Evolutionary conservation across 345 rosid species (phyloP).

Genomic region (Abelmoschus esculentus): DNA sequence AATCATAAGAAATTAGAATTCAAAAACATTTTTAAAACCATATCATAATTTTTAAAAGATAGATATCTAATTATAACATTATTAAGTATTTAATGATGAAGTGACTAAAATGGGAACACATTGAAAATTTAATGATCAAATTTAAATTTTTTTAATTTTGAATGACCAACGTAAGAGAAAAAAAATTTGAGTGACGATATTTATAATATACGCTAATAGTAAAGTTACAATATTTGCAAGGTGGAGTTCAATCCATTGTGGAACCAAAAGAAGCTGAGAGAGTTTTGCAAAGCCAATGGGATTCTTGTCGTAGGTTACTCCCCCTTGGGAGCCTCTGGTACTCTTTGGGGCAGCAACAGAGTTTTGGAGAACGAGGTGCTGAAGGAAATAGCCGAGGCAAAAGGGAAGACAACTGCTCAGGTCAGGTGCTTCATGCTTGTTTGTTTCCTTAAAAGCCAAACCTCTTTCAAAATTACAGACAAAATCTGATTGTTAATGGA

Average conservation of each 20-base stretch:
- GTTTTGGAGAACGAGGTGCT: slow-evolving; percentile 55
- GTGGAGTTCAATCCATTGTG: not conserved
- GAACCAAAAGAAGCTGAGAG: slow-evolving; percentile 11
- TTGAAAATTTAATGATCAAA: no score
- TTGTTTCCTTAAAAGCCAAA: not conserved
- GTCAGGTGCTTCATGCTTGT: slow-evolving; percentile 10
- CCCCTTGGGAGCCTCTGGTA: slow-evolving; percentile 56
- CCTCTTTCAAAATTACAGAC: not conserved
- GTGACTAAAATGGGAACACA: no score
- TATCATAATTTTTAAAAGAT: no score
- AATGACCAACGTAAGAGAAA: no score
- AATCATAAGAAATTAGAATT: no score
- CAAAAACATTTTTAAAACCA: no score
- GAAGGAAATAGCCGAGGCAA: slow-evolving; percentile 50
- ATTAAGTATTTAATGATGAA: no score
- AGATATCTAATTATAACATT: no score
- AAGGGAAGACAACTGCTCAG: slow-evolving; percentile 72
- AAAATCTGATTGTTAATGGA: not conserved
- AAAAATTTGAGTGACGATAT: no score
- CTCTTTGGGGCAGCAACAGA: slow-evolving; percentile 56
- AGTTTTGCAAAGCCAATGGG: slow-evolving; percentile 48
- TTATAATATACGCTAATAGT: no score
- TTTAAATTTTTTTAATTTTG: no score
- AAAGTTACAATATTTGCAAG: not conserved
- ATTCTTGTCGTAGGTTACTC: slow-evolving; percentile 51